phyloP scores from a whole-genome alignment of 2,329 filamentous ascomycete genomes.

The Penicillium sp. region DNA sequence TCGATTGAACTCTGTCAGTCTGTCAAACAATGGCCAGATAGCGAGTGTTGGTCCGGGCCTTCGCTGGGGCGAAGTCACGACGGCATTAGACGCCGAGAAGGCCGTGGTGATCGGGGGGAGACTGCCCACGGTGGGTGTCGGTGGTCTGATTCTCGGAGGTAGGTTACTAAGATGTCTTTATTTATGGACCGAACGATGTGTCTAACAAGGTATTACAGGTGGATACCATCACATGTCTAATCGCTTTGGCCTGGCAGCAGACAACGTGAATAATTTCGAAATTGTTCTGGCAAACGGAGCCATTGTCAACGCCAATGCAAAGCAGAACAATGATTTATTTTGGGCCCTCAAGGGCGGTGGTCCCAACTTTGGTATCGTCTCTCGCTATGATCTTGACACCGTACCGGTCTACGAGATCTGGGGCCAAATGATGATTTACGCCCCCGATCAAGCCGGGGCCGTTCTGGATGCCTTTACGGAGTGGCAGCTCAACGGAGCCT shows the following conservation, averaged over 20 bases:
- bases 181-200: background rate
- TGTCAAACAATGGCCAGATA: background rate
- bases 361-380: background rate
- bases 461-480: no score
- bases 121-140: background rate
- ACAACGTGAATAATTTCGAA: background rate
- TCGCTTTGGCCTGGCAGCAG: no score
- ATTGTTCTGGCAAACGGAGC: background rate
- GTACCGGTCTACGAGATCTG: background rate
- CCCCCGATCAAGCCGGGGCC: no score
- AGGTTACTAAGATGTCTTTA: background rate
- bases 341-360: background rate
- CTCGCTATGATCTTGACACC: background rate
- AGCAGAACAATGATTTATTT: background rate
- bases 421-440: no score
- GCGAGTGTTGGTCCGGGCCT: background rate
- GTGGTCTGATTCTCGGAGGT: background rate
- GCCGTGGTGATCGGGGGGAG: background rate
- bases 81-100: background rate
- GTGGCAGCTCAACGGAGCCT: background rate
- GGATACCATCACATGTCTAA: no score
- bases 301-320: background rate
- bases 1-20: no score
- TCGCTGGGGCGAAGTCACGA: background rate
- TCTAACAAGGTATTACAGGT: no score